Evolutionary conservation across 1,284 basidiomycete species (phyloP).

Genomic region (Sporisorium exsertum): DNA sequence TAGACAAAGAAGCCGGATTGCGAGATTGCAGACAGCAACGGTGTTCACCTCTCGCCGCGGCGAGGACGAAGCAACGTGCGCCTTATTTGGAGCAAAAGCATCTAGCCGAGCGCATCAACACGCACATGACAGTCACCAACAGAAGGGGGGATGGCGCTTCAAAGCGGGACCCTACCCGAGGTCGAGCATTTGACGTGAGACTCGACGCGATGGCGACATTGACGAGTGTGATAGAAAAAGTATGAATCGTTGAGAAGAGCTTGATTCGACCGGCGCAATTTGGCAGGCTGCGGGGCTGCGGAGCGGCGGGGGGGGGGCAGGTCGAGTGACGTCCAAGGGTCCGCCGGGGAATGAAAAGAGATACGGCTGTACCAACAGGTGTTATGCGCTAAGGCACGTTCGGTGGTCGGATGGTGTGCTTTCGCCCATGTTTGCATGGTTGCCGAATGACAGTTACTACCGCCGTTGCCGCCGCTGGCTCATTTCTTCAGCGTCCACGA

Average conservation of each 20-base stretch:
- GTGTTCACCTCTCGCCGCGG: too few relatives aligned
- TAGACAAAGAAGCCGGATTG: slow-evolving; percentile 3
- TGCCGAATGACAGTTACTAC: background rate
- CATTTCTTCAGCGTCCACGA: background rate
- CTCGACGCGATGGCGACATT: background rate
- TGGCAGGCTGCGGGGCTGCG: slow-evolving; percentile 9
- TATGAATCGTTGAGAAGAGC: background rate
- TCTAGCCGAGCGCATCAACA: background rate
- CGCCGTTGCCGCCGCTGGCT: background rate
- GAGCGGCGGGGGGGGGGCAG: background rate
- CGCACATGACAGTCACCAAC: background rate
- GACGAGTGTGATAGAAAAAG: background rate
- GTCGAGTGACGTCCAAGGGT: background rate
- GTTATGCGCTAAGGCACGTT: background rate
- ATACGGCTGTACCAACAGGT: background rate
- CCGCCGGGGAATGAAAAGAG: background rate
- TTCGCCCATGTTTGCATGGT: background rate
- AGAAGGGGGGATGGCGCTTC: background rate
- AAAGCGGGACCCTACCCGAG: background rate
- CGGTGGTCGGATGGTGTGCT: background rate
- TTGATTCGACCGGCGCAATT: slow-evolving; percentile 7
- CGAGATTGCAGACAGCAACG: background rate
- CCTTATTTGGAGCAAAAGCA: background rate
- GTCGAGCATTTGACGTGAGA: background rate
- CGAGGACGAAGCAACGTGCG: slow-evolving; percentile 1